Conservation (phyloP, 768 basidiomycete genomes). For the Russula lepida region DNA sequence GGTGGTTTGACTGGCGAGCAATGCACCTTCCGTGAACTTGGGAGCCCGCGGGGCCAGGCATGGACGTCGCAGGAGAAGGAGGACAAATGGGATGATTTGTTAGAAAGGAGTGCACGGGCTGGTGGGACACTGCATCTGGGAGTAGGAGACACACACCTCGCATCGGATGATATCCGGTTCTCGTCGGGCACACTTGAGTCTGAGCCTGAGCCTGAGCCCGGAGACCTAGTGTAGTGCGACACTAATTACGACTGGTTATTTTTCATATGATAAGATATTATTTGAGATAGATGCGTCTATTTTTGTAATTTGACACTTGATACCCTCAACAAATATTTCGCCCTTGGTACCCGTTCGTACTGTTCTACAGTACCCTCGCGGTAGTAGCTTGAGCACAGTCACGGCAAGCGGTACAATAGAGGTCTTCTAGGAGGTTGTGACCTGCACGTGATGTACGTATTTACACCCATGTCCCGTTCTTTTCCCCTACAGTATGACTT, state of each 20-base stretch:
- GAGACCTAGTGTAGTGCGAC: no score
- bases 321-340: no score
- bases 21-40: conserved; percentile 43
- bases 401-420: no score
- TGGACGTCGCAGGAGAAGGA: conserved; percentile 65
- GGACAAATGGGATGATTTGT: conserved; percentile 59
- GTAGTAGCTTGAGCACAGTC: no score
- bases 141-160: conserved; percentile 29
- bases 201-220: no score
- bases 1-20: conserved; percentile 24
- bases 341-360: no score
- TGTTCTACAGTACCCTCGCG: no score
- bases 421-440: no score
- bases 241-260: no score
- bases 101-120: conserved; percentile 56
- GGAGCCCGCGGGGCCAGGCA: conserved; percentile 29
- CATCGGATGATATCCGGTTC: conserved; percentile 38
- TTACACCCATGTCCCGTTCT: no score
- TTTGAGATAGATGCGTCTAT: neutral
- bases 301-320: neutral
- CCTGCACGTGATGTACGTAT: no score
- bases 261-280: neutral
- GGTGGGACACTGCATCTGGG: conserved; percentile 66
- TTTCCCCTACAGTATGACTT: no score
- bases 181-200: conserved; percentile 26